Evolutionary conservation across 371 early-diverging fungal genomes (phyloP).

Genomic region (Mucor mucedo): DNA sequence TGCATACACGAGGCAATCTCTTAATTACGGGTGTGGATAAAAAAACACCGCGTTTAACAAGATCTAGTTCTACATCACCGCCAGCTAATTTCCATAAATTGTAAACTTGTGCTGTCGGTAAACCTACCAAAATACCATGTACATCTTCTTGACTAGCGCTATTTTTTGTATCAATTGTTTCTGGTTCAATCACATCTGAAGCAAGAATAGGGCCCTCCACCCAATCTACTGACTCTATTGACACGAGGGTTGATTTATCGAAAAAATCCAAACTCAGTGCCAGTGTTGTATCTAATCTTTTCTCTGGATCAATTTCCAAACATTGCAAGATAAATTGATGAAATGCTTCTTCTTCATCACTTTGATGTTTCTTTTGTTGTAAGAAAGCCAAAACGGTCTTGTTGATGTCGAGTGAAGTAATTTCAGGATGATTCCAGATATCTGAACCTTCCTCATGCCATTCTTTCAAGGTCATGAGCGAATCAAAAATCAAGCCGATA

Average conservation of each 20-base stretch:
- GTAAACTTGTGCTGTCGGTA: constrained; percentile 62
- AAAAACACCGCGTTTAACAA: constrained; percentile 59
- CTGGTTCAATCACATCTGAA: constrained; percentile 40
- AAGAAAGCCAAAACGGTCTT: constrained; percentile 36
- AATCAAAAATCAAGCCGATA: constrained; percentile 47
- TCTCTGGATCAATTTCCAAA: constrained; percentile 25
- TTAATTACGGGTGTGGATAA: constrained; percentile 67
- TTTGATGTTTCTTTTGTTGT: constrained; percentile 20
- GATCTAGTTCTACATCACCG: constrained; percentile 67
- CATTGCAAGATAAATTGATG: constrained; percentile 33
- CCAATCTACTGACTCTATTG: constrained; percentile 29
- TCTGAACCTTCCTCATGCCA: constrained; percentile 32
- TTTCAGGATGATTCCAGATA: constrained; percentile 41
- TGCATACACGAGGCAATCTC: constrained; percentile 57
- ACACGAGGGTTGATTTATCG: neutral
- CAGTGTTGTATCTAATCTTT: constrained; percentile 20
- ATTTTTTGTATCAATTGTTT: constrained; percentile 26
- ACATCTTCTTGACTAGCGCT: constrained; percentile 22
- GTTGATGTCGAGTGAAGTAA: constrained; percentile 46
- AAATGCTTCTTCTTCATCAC: constrained; percentile 25
- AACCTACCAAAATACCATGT: constrained; percentile 29
- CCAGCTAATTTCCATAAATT: constrained; percentile 72
- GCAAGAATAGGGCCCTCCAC: constrained; percentile 41
- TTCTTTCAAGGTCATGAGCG: constrained; percentile 39
- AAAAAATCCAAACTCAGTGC: constrained; percentile 33